Base-by-base conservation (phyloP, 2,329 filamentous ascomycete genomes). In the Ceratocystis albifundus region DNA sequence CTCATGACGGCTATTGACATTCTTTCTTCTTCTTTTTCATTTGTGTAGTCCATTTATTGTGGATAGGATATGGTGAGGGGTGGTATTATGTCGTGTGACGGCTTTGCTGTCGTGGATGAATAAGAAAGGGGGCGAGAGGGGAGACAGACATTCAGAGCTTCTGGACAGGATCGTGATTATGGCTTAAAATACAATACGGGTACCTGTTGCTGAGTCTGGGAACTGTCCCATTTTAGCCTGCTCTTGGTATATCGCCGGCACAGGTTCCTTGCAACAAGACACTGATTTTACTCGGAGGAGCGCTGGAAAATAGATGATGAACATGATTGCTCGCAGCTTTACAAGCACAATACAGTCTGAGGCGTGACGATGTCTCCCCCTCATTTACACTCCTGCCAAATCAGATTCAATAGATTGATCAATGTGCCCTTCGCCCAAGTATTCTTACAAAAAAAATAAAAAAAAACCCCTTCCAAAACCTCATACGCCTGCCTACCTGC, bases 21-120 rank as follows among this genome's bases (percentile, higher is more conserved):
- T 36, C 44, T 65, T 61, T 66, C 44, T 65, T 61, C 65, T 20
- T 15, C 57, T 55, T 17, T n/a, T 48, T 48, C 17, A 7, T 48
- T 53, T 53, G 48, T 36, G 32, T 36, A 17, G 22, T 15, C 53
- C 50, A 53, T 61, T 20, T 17, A 41, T 65, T 48, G 22, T 30
- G 46, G 25, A n/a, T 36, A 12, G 25, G 17, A 8, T 53, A 20
- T 53, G 48, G n/a, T 10, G 48, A n/a, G 48, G 17, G 3, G 15
- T 59, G 55, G 20, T 55, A 28, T 59, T 30, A 20, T 59, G 15
- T 36, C 2, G 30, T 41, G 10, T 41, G 36, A 15, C 36, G 10
- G 36, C 12, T 15, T 15, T 41, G 36, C 1, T 15, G 12, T 12
- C 4, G 36, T 12, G 12, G 36, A 15, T 41, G 36, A 41, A 15